A percentile compares a stretch with the other conserved stretches of the same genome.
phyloP scores from a whole-genome alignment of 2,329 filamentous ascomycete species.

The Cercospora canescens region DNA sequence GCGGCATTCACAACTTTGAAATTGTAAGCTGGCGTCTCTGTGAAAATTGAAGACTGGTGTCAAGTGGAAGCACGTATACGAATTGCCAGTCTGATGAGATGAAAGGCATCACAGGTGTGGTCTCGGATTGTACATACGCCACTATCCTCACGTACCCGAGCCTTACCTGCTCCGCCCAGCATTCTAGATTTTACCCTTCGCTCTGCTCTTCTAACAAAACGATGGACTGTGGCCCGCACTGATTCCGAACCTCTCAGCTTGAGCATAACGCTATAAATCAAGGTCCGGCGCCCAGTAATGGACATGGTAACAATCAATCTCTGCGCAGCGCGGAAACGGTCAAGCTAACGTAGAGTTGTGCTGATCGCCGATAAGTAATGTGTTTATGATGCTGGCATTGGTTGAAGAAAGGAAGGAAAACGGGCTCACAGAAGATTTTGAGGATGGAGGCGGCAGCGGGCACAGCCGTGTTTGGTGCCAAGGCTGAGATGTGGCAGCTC shows the following conservation, averaged over 20 bases:
- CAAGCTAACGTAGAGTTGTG: conserved; percentile 52
- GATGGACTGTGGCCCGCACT: conserved; percentile 63
- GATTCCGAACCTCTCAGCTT: conserved; percentile 68
- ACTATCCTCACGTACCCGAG: no score
- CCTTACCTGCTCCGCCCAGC: no score
- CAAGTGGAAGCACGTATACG: no score
- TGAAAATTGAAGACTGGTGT: no score
- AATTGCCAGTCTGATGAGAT: no score
- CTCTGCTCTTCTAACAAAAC: not conserved
- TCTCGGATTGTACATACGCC: no score
- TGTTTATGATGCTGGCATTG: conserved; percentile 56
- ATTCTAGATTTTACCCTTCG: not conserved
- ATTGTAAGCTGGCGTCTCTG: no score
- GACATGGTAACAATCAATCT: conserved; percentile 58
- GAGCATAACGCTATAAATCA: conserved; percentile 67
- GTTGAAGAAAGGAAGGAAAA: conserved; percentile 41
- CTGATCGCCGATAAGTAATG: conserved; percentile 65
- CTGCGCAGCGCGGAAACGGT: conserved; percentile 69
- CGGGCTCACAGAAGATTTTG: conserved; percentile 18
- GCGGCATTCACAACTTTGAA: no score
- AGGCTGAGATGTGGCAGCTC: conserved; percentile 13
- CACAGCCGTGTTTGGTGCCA: conserved; percentile 2
- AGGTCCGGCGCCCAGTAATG: conserved; percentile 71
- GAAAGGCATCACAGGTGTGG: no score
- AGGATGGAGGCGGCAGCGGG: not conserved